Base-by-base conservation (phyloP, 78 protist genomes). In the Pigoraptor vietnamica region DNA sequence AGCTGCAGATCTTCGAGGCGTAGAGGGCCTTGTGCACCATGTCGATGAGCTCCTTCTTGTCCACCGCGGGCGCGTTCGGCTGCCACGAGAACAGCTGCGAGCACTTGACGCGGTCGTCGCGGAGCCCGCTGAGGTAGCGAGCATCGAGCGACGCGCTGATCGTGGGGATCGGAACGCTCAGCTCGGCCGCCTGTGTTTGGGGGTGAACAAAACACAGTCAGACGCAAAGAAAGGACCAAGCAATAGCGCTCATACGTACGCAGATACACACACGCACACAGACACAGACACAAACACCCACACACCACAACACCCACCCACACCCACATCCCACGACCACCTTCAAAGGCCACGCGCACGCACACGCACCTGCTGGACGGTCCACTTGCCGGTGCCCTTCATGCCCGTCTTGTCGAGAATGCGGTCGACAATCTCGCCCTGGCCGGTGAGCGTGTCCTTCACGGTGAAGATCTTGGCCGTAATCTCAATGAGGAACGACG, bases 301-400 rank as follows among this genome's bases (percentile, higher is more conserved):
- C n/a, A n/a, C n/a, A n/a, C n/a, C n/a, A n/a, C n/a, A n/a, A n/a
- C n/a, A n/a, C n/a, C n/a, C n/a, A n/a, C 55, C 36, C 40, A 86
- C 19, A 86, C 10, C 14, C 37, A 6, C 39, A 86, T 21, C 25
- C 89, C 25, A 10, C 83, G 23, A 79, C 23, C 33, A 79, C 9
- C 34, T 10, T 79, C 9, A 79, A 10, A 79, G 83, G 83, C 82
- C 39, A 86, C 39, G 90, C 98, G 97, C 2, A 94, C 14, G 38
- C 95, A 96, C 25, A 97, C 92, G 34, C 97, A 96, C 9, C 89
- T 84, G 34, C 92, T 94, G 91, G 95, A 95, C 37, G 39, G 97
- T 96, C 97, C 96, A 92, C 92, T 95, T 96, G 81, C 99, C 99
- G 40, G 99, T 99, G 55, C 99, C 99, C 95, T 99, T 99, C 91